phyloP scores from a whole-genome alignment of 2,329 filamentous ascomycete species.

The Aureobasidium subglaciale region DNA sequence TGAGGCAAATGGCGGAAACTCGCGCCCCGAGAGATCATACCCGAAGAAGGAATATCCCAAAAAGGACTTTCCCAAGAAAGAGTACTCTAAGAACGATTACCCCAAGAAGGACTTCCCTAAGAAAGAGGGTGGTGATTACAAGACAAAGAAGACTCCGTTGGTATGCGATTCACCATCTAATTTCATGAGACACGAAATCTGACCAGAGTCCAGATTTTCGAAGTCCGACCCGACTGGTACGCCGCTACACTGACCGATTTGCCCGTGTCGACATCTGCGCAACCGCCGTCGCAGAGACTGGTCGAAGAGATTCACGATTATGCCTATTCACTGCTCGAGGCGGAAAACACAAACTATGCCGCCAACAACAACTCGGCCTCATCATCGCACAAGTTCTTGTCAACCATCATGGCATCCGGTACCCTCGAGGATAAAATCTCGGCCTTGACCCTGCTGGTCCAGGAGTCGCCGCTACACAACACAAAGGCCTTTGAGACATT shows the following conservation, averaged over 20 bases:
- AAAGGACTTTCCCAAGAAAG: slow-evolving; percentile 23
- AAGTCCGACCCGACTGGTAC: slow-evolving; percentile 63
- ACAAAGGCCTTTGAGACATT: slow-evolving; percentile 82
- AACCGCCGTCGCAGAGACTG: slow-evolving; percentile 43
- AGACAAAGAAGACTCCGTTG: slow-evolving; percentile 21
- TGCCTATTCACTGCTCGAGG: slow-evolving; percentile 66
- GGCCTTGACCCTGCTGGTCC: slow-evolving; percentile 83
- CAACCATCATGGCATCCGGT: slow-evolving; percentile 92
- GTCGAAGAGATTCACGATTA: slow-evolving; percentile 59
- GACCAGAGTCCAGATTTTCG: slow-evolving; percentile 43
- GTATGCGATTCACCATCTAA: background rate
- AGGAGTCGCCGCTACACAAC: slow-evolving; percentile 93
- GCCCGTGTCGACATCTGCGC: slow-evolving; percentile 37
- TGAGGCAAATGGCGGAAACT: slow-evolving; percentile 20
- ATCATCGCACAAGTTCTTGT: slow-evolving; percentile 91
- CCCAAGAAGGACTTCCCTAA: slow-evolving; percentile 23
- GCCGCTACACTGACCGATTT: slow-evolving; percentile 50
- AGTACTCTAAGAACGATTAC: slow-evolving; percentile 21
- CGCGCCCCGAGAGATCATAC: slow-evolving; percentile 22
- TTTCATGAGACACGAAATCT: slow-evolving; percentile 17
- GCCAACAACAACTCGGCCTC: slow-evolving; percentile 65
- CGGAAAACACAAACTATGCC: slow-evolving; percentile 69
- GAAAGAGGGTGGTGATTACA: slow-evolving; percentile 22
- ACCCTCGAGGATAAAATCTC: slow-evolving; percentile 96
- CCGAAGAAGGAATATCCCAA: slow-evolving; percentile 22